Percentiles rank a stretch among this genome's conserved stretches.
Conservation (phyloP, 2,329 filamentous ascomycete species). For the Colletotrichum caudatum region DNA sequence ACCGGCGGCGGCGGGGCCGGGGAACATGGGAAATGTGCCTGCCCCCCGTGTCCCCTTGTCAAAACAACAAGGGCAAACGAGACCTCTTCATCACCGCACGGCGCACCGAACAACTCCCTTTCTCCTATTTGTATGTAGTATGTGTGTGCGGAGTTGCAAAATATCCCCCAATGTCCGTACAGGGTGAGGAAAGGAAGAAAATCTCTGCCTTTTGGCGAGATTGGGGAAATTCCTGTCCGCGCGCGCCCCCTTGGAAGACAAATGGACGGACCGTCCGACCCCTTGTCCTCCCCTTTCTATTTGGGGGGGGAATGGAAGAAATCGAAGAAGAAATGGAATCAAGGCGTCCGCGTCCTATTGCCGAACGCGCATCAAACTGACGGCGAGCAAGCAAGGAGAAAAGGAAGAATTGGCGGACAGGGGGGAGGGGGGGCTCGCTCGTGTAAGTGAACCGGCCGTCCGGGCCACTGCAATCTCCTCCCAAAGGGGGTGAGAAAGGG, state of each 20-base stretch:
- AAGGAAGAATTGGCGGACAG: not conserved
- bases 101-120: not conserved
- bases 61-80: constrained; percentile 17
- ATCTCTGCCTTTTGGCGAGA: constrained; percentile 9
- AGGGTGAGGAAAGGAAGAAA: not conserved
- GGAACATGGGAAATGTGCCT: not conserved
- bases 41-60: constrained; percentile 1
- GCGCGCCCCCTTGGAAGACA: not conserved
- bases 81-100: constrained; percentile 18
- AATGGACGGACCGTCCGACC: not conserved
- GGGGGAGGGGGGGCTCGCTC: not conserved
- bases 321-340: not conserved
- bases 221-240: constrained; percentile 9
- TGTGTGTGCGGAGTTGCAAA: not conserved
- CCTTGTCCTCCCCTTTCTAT: not conserved
- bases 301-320: not conserved
- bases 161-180: not conserved
- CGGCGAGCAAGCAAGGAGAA: not conserved
- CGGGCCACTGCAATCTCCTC: not conserved
- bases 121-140: not conserved
- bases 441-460: constrained; percentile 4
- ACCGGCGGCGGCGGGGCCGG: constrained; percentile 4
- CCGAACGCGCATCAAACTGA: constrained; percentile 3
- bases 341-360: not conserved
- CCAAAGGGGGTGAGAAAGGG: not conserved